phyloP scores from a whole-genome alignment of 2,329 filamentous ascomycete genomes.

The Xylaria sp. region DNA sequence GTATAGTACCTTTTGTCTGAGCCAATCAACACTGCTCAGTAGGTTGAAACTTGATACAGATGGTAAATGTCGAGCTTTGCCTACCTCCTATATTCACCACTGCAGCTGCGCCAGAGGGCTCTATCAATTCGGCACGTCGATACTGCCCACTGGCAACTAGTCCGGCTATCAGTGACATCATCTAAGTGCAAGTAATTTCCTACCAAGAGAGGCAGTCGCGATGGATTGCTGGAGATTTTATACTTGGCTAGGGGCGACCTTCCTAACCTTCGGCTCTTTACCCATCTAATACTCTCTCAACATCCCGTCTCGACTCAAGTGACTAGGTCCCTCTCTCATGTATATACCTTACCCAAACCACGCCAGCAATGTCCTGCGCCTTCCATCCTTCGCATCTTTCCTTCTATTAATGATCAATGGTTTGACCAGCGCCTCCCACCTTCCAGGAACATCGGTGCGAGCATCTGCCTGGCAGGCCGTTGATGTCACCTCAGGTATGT shows the following conservation, averaged over 20 bases:
- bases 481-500: background rate
- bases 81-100: background rate
- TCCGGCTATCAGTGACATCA: background rate
- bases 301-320: background rate
- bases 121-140: background rate
- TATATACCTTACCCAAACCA: background rate
- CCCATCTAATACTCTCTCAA: background rate
- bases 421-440: background rate
- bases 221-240: background rate
- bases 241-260: background rate
- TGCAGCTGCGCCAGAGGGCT: background rate
- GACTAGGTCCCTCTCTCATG: background rate
- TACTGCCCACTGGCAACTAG: background rate
- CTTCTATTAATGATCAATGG: background rate
- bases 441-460: background rate
- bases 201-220: slow-evolving; percentile 2
- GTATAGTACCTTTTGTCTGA: no score
- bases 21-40: background rate
- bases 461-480: background rate
- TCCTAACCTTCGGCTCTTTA: background rate
- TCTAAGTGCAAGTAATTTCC: background rate
- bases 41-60: background rate
- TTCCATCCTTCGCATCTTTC: background rate
- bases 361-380: background rate
- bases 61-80: background rate